Percentiles rank a stretch among this genome's conserved stretches.
Conservation (phyloP, 2,329 filamentous ascomycete species). For the Alternaria triticimaculans region DNA sequence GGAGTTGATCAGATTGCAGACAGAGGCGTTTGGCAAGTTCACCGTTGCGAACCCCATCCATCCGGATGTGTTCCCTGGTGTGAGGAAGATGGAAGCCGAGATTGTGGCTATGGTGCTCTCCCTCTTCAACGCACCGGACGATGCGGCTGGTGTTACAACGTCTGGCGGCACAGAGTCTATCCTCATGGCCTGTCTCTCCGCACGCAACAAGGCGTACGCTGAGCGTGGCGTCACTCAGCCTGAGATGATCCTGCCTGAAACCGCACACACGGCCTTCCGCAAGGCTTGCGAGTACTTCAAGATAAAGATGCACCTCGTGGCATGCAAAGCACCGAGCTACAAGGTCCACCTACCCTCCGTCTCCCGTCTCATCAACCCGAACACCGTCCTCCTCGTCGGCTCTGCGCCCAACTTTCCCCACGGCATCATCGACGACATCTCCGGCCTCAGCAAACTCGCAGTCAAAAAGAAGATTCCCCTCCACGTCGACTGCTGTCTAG, state of each 20-base stretch:
- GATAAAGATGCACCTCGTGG: slow-evolving; percentile 89
- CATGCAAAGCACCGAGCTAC: slow-evolving; percentile 83
- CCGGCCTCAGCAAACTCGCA: slow-evolving; percentile 82
- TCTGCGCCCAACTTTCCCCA: slow-evolving; percentile 98
- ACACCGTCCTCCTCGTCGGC: slow-evolving; percentile 91
- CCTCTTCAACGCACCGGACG: slow-evolving; percentile 88
- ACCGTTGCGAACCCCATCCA: slow-evolving; percentile 96
- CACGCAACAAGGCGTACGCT: slow-evolving; percentile 83
- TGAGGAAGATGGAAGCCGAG: slow-evolving; percentile 99
- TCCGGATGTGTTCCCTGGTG: slow-evolving; percentile 96
- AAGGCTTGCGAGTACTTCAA: slow-evolving; percentile 96
- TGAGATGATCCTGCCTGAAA: slow-evolving; percentile 97
- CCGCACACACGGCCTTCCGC: slow-evolving; percentile 93
- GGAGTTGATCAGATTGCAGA: slow-evolving; percentile 81
- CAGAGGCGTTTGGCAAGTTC: slow-evolving; percentile 91
- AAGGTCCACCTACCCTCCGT: slow-evolving; percentile 82
- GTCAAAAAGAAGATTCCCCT: slow-evolving; percentile 80
- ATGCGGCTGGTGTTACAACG: slow-evolving; percentile 85
- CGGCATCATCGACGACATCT: slow-evolving; percentile 95
- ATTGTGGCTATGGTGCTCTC: slow-evolving; percentile 93
- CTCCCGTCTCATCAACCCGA: slow-evolving; percentile 86
- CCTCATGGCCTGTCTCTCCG: slow-evolving; percentile 90
- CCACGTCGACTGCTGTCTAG: slow-evolving; percentile 97
- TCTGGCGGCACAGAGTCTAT: slow-evolving; percentile 96
- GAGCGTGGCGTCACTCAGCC: slow-evolving; percentile 91